A percentile compares a stretch with the other conserved stretches of the same genome.
These are phyloP conservation scores for Bruguiera parviflora DNA, from an alignment of 345 rosid species.

Conservation along the genomic window DNA sequence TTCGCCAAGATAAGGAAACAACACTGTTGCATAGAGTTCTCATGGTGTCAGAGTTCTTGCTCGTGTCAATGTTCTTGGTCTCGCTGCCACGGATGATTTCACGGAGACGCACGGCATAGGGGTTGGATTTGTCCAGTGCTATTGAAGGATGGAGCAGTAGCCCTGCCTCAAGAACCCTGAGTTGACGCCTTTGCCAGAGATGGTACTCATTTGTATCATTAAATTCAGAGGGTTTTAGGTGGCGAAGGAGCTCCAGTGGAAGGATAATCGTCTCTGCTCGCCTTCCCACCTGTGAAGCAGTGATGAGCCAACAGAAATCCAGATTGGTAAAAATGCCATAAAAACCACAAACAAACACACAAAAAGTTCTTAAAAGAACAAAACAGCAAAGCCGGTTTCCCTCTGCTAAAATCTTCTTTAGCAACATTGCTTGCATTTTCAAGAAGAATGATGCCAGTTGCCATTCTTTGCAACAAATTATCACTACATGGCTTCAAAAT, in stretches of 20 bases:
- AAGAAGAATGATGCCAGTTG: too few relatives aligned
- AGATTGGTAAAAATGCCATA: too few relatives aligned
- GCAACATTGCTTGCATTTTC: too few relatives aligned
- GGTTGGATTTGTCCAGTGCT: conserved; percentile 59
- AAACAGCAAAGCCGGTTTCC: too few relatives aligned
- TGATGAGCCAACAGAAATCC: too few relatives aligned
- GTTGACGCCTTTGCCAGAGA: conserved; percentile 78
- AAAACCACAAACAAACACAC: too few relatives aligned
- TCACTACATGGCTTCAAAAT: too few relatives aligned
- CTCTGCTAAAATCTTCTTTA: too few relatives aligned
- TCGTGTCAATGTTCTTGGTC: conserved; percentile 49
- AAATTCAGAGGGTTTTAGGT: conserved; percentile 74
- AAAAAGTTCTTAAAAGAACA: too few relatives aligned
- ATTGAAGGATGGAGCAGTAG: conserved; percentile 69
- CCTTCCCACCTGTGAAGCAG: conserved; percentile 56
- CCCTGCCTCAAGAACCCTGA: conserved; percentile 70
- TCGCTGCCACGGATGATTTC: conserved; percentile 53
- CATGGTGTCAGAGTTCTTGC: conserved; percentile 70
- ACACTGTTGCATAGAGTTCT: conserved; percentile 61
- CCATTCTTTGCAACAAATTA: too few relatives aligned
- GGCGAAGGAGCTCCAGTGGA: conserved; percentile 86
- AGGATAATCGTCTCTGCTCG: conserved; percentile 81
- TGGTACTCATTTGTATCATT: conserved; percentile 67
- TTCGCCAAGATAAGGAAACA: conserved; percentile 71
- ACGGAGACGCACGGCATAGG: conserved; percentile 49